Percentiles rank a stretch among this genome's conserved stretches.
Evolutionary conservation across 345 rosid species (phyloP).

Genomic region (Citrus sinensis): DVS_A1.0 CM039162.1:31509501-31510000

Average conservation of each 20-base stretch:
- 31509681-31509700: background rate
- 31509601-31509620: constrained; percentile 10
- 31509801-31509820: constrained; percentile 22
- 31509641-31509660: background rate
- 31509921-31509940: constrained; percentile 6
- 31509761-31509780: background rate
- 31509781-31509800: background rate
- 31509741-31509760: background rate
- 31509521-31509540: constrained; percentile 38
- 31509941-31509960: constrained; percentile 4
- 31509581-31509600: background rate
- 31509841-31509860: constrained; percentile 79
- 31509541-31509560: background rate
- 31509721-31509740: background rate
- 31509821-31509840: constrained; percentile 98
- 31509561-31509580: background rate
- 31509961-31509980: constrained; percentile 80
- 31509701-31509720: background rate
- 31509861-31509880: constrained; percentile 94
- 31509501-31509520: constrained; percentile 99
- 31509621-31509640: background rate
- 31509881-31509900: constrained; percentile 46
- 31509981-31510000: constrained; percentile 68
- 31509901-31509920: constrained; percentile 2
- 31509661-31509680: background rate